Conservation (phyloP, 495 filamentous ascomycete genomes). For the Podospora pseudopauciseta region DNA sequence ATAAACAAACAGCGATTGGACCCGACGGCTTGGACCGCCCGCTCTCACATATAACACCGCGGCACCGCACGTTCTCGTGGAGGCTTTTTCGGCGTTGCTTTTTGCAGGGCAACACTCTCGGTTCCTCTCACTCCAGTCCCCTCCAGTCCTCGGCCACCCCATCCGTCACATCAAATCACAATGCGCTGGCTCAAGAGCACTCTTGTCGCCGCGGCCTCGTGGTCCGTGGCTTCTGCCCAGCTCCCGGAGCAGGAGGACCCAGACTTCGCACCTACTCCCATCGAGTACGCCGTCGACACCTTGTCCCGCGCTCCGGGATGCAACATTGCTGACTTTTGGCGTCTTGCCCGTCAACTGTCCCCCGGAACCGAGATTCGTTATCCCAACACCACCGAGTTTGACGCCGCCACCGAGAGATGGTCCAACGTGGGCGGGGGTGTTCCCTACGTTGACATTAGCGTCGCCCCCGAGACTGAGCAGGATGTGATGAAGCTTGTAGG, state of each 20-base stretch:
- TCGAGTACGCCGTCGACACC: neutral
- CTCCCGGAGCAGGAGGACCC: neutral
- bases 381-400: conserved; percentile 22
- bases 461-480: conserved; percentile 46
- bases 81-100: neutral
- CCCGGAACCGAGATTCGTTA: conserved; percentile 47
- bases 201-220: neutral
- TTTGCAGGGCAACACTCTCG: neutral
- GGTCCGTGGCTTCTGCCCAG: neutral
- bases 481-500: conserved; percentile 49
- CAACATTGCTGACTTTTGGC: conserved; percentile 2
- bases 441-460: conserved; percentile 46
- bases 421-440: conserved; percentile 18
- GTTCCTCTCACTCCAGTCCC: neutral
- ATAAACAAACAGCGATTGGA: neutral
- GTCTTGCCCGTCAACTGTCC: conserved; percentile 21
- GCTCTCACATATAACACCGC: neutral
- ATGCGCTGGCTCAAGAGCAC: neutral
- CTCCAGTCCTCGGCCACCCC: neutral
- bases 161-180: neutral
- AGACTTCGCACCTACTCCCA: neutral
- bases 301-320: neutral
- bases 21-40: neutral
- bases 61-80: neutral
- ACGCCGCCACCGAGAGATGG: conserved; percentile 11